Base-by-base conservation (phyloP, 1,284 basidiomycete species). In the Ceratobasidium sp. region DNA sequence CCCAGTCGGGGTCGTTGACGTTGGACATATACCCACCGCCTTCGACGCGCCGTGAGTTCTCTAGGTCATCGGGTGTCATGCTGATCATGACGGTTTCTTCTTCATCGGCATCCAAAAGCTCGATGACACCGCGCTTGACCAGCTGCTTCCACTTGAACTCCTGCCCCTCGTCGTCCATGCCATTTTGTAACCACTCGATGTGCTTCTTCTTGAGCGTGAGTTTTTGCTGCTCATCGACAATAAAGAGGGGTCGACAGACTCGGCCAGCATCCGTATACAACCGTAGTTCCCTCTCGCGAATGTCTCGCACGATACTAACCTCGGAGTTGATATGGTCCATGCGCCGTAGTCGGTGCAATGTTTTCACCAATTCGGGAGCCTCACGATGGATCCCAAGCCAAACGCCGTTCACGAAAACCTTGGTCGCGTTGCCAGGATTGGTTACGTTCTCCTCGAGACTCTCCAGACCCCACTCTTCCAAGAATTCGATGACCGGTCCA, bases 301-400 rank as follows among this genome's bases (percentile, higher is more conserved):
- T 97, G 83, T 99, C 97, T 69, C 97, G 90, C 21, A 99, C 97
- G 60, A 99, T 93, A 32, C 94, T 97, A 10, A 98, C 95, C 82
- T 99, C 97, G 62, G 93, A 89, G 79, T 92, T 94, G 80, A 99
- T 96, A 80, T 98, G 96, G 76, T 97, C 95, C 80, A 94, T 96
- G 76, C 97, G 86, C 75, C 97, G 89, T 76, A 99, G 86, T 77
- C 93, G 92, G 80, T 96, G 92, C 79, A 99, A 88, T 26, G 96
- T 98, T 79, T 92, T 92, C 75, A 98, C 94, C 67, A 99, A 85
- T 77, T 94, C 92, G 58, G 91, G 91, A 18, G 97, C 94, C 77
- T 98, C 93, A 73, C 96, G 92, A 82, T 98, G 96, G n/a, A 98
- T 94, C 76, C 97, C 97, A 87, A 98, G 95, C 97, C 97, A 99